These are phyloP conservation scores for Chytridiales sp. DNA, from an alignment of 371 early-diverging fungal species.

Conservation along the genomic window DNA sequence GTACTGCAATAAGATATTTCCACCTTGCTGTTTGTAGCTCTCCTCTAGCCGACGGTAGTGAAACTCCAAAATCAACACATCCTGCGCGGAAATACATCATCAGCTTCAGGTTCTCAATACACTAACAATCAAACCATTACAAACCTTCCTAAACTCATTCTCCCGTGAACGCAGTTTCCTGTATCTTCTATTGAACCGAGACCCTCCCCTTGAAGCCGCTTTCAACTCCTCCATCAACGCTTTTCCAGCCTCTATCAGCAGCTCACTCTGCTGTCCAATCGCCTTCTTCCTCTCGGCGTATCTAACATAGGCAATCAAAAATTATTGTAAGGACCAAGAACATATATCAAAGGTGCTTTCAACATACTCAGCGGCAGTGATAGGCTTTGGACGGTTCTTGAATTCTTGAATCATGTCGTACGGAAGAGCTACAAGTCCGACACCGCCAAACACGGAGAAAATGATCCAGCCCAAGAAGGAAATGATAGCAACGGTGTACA, in stretches of 20 bases:
- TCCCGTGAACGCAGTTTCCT: conserved; percentile 33
- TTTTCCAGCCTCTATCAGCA: conserved; percentile 50
- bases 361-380: conserved; percentile 44
- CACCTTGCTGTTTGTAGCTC: conserved; percentile 50
- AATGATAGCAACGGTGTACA: conserved; percentile 53
- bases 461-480: conserved; percentile 54
- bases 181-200: conserved; percentile 29
- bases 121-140: not conserved
- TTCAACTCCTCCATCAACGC: conserved; percentile 42
- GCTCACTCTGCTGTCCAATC: conserved; percentile 48
- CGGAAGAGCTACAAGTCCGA: conserved; percentile 53
- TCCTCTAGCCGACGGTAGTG: conserved; percentile 52
- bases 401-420: conserved; percentile 51
- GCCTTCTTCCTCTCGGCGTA: conserved; percentile 47
- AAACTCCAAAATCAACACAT: conserved; percentile 53
- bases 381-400: conserved; percentile 52
- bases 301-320: conserved; percentile 17
- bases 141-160: conserved; percentile 48
- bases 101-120: too few relatives aligned
- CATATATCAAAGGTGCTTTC: not conserved
- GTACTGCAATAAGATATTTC: conserved; percentile 45
- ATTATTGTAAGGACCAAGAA: not conserved
- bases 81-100: conserved; percentile 20
- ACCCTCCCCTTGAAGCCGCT: conserved; percentile 28
- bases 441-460: conserved; percentile 57